phyloP scores from a whole-genome alignment of 352 stramenopile genomes.

The Phytophthora tubulina region DNA sequence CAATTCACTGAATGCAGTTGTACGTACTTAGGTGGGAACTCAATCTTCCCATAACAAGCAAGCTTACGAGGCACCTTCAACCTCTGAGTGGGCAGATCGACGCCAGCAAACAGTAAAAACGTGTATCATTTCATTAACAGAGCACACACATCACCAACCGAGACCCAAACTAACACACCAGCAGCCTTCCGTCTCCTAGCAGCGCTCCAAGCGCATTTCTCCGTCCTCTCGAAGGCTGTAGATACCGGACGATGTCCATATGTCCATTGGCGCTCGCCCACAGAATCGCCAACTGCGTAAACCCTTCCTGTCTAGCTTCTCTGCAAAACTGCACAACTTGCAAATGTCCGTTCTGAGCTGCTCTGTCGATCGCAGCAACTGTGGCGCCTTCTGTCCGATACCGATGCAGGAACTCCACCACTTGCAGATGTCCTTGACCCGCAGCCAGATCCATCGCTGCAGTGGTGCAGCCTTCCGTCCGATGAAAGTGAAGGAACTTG shows the following conservation, averaged over 20 bases:
- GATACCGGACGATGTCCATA: slow-evolving; percentile 34
- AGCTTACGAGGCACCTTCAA: too few relatives aligned
- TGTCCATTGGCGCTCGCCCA: slow-evolving; percentile 48
- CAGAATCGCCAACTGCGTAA: slow-evolving; percentile 40
- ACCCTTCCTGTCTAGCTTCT: slow-evolving; percentile 34
- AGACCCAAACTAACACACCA: slow-evolving; percentile 27
- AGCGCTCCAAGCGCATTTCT: slow-evolving; percentile 20
- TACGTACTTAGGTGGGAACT: too few relatives aligned
- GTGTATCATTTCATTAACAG: too few relatives aligned
- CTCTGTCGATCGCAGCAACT: slow-evolving; percentile 51
- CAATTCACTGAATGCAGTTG: too few relatives aligned
- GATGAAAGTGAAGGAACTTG: slow-evolving; percentile 49
- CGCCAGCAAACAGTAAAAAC: too few relatives aligned
- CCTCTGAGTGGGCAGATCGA: too few relatives aligned
- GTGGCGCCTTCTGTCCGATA: slow-evolving; percentile 44
- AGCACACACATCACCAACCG: too few relatives aligned
- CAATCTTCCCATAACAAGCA: too few relatives aligned
- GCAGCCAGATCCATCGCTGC: slow-evolving; percentile 48
- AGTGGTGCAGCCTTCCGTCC: slow-evolving; percentile 44
- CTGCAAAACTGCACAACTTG: slow-evolving; percentile 45
- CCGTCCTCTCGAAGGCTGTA: slow-evolving; percentile 24
- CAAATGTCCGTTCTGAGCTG: slow-evolving; percentile 49
- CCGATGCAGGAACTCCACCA: slow-evolving; percentile 52
- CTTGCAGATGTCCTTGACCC: slow-evolving; percentile 36
- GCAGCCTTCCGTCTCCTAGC: slow-evolving; percentile 24